These are phyloP conservation scores for Odontarrhena argentea DNA, from an alignment of 345 rosid species.

Conservation along the genomic window DNA sequence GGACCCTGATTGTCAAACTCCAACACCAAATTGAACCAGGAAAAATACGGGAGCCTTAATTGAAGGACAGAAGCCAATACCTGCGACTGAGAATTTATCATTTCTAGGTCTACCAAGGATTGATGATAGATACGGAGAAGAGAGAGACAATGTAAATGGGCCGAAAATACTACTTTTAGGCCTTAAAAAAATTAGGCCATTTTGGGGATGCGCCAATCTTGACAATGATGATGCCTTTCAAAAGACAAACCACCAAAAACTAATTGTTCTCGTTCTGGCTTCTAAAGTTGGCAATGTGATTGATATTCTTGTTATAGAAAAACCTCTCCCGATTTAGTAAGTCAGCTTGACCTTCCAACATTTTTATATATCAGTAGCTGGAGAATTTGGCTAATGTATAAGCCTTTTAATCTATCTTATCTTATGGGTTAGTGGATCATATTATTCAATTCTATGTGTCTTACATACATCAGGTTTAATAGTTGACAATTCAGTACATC, in stretches of 20 bases:
- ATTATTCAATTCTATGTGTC: neutral
- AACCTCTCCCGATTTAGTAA: constrained; percentile 16
- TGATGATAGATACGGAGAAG: no score
- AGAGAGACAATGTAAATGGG: no score
- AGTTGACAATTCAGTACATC: no score
- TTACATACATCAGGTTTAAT: no score
- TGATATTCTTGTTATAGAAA: neutral
- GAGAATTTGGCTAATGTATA: neutral
- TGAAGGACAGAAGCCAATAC: constrained; percentile 29
- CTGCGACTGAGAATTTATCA: neutral
- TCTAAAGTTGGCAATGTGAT: constrained; percentile 1
- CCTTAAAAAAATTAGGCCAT: no score
- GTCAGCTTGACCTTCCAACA: constrained; percentile 3
- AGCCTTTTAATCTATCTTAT: neutral
- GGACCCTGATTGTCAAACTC: neutral
- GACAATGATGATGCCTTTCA: no score
- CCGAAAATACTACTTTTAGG: no score
- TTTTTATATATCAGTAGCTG: no score
- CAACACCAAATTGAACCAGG: neutral
- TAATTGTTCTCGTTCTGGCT: no score
- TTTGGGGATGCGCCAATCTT: no score
- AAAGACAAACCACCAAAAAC: no score
- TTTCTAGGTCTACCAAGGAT: no score
- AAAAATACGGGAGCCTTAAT: neutral
- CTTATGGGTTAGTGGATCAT: constrained; percentile 15